Base-by-base conservation (phyloP, 2,329 filamentous ascomycete species). In the Phaeoacremonium minimum region DNA sequence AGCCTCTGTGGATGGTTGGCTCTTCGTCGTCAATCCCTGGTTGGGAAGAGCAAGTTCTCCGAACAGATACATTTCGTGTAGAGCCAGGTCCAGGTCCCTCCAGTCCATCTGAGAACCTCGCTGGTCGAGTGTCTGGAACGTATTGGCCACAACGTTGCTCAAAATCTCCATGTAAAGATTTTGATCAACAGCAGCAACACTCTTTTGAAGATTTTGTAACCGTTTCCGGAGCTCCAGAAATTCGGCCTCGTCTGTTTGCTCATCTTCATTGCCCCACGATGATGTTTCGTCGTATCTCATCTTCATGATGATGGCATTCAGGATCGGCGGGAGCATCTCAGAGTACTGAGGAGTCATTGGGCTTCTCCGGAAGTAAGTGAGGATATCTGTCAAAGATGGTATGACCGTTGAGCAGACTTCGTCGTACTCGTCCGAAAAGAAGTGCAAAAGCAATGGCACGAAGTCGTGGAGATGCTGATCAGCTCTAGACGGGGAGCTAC, bases 281-380 rank as follows among this genome's bases (percentile, higher is more conserved):
- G 87, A 85, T 6, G 91, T 96, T 56, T 96, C 91, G 51, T 98
- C 93, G 55, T 95, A 97, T 55, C 91, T 84, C 89, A 97, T 96
- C 67, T 98, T 98, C 38, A 79, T 73, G 41, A 98, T 85, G 50
- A 97, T 91, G 37, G 89, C 88, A 57, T 95, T 87, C 40, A 98
- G 69, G 35, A 97, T 89, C 5, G 88, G 86, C 17, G 86, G 79
- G 11, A 98, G 73, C 75, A 95, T 93, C 35, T 78, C 73, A n/a
- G 79, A 72, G 58, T 95, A 93, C 37, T 85, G 77, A 32, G 74
- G 65, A 14, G 85, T 81, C n/a, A 94, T 70, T 15, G 79, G 71
- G 11, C 83, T 76, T 61, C 90, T 95, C 39, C 93, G 84, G 46
- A 97, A 76, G 58, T 95, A 91, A 18, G 88, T 89, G 42, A 98